These are phyloP conservation scores for Cydonia oblonga DNA, from an alignment of 331 rosid species.

Conservation along the genomic window DNA sequence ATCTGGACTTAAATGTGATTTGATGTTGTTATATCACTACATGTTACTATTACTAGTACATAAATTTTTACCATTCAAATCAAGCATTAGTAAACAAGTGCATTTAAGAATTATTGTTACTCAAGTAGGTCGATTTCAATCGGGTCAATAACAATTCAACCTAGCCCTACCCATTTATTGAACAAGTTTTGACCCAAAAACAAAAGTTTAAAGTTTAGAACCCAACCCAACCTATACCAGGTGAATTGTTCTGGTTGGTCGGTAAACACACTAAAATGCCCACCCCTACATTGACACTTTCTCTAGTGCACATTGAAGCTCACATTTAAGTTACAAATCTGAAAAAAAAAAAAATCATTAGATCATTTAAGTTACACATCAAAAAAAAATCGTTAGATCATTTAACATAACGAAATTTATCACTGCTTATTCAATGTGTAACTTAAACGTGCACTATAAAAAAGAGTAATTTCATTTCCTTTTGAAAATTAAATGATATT, in stretches of 20 bases:
- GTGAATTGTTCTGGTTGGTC: not conserved
- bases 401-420: fast-evolving
- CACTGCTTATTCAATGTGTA: no score
- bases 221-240: not conserved
- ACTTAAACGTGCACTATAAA: no score
- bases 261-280: not conserved
- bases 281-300: not conserved
- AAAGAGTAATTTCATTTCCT: no score
- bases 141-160: no score
- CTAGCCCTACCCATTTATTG: not conserved
- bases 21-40: not conserved
- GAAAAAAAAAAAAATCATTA: no score
- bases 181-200: not conserved
- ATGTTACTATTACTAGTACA: not conserved
- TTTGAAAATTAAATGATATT: no score
- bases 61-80: not conserved
- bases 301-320: no score
- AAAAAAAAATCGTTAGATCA: no score
- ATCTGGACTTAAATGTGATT: not conserved
- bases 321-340: no score
- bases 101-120: not conserved
- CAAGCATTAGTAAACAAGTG: not conserved
- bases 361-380: no score
- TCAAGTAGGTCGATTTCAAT: not conserved
- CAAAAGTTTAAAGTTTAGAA: not conserved